phyloP scores from a whole-genome alignment of 495 filamentous ascomycete genomes.

The Diplogelasinospora grovesii region DNA sequence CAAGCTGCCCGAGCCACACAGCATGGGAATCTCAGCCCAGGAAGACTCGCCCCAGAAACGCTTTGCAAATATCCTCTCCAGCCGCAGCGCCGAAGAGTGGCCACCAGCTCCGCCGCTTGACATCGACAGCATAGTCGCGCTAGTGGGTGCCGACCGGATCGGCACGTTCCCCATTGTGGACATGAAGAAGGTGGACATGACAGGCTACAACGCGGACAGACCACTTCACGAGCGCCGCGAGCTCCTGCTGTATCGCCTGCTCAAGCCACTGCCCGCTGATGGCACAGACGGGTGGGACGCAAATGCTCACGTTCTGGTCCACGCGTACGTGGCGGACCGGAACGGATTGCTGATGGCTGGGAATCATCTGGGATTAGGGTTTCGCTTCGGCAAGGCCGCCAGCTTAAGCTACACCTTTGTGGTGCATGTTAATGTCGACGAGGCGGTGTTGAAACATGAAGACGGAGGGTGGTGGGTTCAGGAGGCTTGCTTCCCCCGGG shows the following conservation, averaged over 20 bases:
- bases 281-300: conserved; percentile 18
- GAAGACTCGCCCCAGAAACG: conserved; percentile 30
- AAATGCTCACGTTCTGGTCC: conserved; percentile 57
- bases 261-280: conserved; percentile 32
- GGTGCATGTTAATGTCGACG: conserved; percentile 47
- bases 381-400: conserved; percentile 46
- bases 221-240: conserved; percentile 52
- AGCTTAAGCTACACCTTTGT: conserved; percentile 57
- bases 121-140: conserved; percentile 21
- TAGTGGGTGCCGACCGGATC: conserved; percentile 19
- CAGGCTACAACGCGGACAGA: conserved; percentile 42
- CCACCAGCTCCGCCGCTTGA: conserved; percentile 36
- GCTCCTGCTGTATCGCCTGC: conserved; percentile 51
- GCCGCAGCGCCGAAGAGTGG: conserved; percentile 30
- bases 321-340: conserved; percentile 61
- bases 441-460: conserved; percentile 31
- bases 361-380: conserved; percentile 51
- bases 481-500: conserved; percentile 54
- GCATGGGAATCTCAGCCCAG: conserved; percentile 24
- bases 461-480: conserved; percentile 60
- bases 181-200: conserved; percentile 59
- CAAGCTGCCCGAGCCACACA: conserved; percentile 37
- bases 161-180: conserved; percentile 52
- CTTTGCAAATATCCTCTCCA: conserved; percentile 28
- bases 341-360: conserved; percentile 61